Percentiles rank a stretch among this genome's conserved stretches.
Conservation (phyloP, 768 basidiomycete genomes). For the Tulasnella sp. region DNA sequence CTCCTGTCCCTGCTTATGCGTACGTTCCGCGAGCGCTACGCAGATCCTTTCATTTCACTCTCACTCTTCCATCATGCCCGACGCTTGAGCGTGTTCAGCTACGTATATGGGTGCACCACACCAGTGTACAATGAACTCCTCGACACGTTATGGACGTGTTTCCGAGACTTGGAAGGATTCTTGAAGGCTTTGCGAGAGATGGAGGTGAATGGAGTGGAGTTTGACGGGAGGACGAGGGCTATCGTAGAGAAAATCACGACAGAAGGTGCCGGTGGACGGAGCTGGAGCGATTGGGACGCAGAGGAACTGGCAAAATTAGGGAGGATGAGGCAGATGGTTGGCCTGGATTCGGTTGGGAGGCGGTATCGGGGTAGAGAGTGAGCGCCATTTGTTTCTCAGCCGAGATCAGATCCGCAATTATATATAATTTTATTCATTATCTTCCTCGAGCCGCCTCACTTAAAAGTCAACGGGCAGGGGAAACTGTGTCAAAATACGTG, state of each 20-base stretch:
- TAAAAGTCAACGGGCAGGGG: not conserved
- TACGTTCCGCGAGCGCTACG: constrained; percentile 75
- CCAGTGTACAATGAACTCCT: constrained; percentile 87
- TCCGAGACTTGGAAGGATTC: constrained; percentile 80
- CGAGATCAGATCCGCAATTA: not conserved
- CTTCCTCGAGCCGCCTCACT: not conserved
- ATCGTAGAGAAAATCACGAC: constrained; percentile 66
- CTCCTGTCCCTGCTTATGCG: constrained; percentile 78
- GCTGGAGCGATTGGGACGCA: constrained; percentile 19
- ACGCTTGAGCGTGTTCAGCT: constrained; percentile 66
- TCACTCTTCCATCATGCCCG: constrained; percentile 81
- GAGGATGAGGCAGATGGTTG: constrained; percentile 5
- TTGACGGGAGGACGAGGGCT: constrained; percentile 62
- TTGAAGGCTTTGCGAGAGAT: constrained; percentile 78
- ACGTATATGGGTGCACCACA: constrained; percentile 88
- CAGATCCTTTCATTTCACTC: constrained; percentile 78
- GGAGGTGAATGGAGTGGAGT: constrained; percentile 72
- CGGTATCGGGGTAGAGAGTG: not conserved
- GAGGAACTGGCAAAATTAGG: not conserved
- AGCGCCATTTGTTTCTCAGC: not conserved
- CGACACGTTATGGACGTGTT: constrained; percentile 78
- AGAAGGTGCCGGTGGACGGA: constrained; percentile 44
- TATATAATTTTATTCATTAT: not conserved
- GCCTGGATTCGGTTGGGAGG: not conserved
- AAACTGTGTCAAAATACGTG: not conserved